A percentile compares a stretch with the other conserved stretches of the same genome.
Evolutionary conservation across 192 early-diverging fungal genomes (phyloP).

Genomic region (Coemansia sp.): DNA sequence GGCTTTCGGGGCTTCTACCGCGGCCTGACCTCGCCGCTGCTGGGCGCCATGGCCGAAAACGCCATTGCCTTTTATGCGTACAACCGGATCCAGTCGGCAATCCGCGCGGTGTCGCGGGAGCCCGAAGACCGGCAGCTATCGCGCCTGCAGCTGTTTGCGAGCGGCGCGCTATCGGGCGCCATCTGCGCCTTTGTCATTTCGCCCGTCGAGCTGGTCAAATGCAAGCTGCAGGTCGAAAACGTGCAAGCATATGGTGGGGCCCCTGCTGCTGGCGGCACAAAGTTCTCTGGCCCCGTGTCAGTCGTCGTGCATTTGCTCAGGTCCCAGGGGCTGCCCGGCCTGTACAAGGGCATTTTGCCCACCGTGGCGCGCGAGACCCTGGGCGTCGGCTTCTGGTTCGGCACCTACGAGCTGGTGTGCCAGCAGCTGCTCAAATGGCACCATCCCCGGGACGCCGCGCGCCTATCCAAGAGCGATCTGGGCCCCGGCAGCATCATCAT

Average conservation of each 20-base stretch:
- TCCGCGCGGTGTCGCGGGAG: constrained; percentile 47
- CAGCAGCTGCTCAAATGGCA: constrained; percentile 45
- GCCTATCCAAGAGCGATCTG: constrained; percentile 66
- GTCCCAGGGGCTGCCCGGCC: constrained; percentile 51
- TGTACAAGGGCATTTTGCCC: constrained; percentile 45
- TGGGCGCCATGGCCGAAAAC: constrained; percentile 95
- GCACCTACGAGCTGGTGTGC: constrained; percentile 81
- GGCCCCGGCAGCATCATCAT: constrained; percentile 68
- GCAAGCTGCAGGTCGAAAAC: constrained; percentile 90
- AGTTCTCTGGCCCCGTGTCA: constrained; percentile 54
- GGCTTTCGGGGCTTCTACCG: constrained; percentile 85
- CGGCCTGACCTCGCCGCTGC: constrained; percentile 84
- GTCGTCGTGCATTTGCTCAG: constrained; percentile 56
- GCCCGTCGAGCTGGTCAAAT: constrained; percentile 94
- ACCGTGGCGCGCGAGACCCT: constrained; percentile 85
- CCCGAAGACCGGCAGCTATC: constrained; percentile 47
- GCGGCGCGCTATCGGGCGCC: constrained; percentile 82
- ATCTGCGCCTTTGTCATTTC: constrained; percentile 86
- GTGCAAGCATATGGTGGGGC: constrained; percentile 26
- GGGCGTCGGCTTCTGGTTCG: constrained; percentile 97
- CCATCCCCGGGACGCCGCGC: constrained; percentile 10
- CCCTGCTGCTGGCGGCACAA: neutral
- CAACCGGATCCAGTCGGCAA: constrained; percentile 71
- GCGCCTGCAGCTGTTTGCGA: constrained; percentile 66
- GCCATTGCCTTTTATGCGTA: constrained; percentile 85